phyloP scores from a whole-genome alignment of 2,329 filamentous ascomycete species.

The Botrytis byssoidea region DNA sequence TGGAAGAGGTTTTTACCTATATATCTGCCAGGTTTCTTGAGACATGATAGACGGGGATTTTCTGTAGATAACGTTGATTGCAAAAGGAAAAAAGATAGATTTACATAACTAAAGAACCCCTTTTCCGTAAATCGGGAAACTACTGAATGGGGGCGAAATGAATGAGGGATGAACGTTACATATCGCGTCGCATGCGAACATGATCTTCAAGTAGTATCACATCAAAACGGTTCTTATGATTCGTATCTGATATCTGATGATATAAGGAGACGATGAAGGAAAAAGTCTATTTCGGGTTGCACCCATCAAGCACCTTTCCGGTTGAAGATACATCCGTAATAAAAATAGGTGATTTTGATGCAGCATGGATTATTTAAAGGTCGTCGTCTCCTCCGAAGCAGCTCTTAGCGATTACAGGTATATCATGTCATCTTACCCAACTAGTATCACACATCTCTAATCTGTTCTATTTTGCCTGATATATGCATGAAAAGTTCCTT shows the following conservation, averaged over 20 bases:
- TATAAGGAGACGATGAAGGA: not conserved
- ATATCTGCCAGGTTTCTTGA: not conserved
- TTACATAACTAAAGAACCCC: not conserved
- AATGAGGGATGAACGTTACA: slow-evolving; percentile 6
- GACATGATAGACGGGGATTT: not conserved
- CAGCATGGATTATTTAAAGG: slow-evolving; percentile 10
- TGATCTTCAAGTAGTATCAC: slow-evolving; percentile 16
- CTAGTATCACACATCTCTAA: not conserved
- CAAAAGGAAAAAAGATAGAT: too few relatives aligned
- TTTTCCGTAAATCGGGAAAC: not conserved
- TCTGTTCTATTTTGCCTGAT: not conserved
- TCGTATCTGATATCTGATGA: slow-evolving; percentile 2
- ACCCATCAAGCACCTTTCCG: not conserved
- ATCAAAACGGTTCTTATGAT: not conserved
- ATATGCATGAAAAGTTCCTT: not conserved
- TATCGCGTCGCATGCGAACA: not conserved
- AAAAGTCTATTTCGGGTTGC: not conserved
- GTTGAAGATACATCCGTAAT: not conserved
- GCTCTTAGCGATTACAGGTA: not conserved
- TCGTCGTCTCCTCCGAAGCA: not conserved
- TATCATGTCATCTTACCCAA: not conserved
- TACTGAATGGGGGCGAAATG: not conserved
- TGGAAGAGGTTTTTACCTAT: not conserved
- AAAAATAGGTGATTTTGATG: slow-evolving; percentile 4
- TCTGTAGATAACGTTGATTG: not conserved